Evolutionary conservation across 176 grass and related monocot genomes (phyloP).

Genomic region (Canna indica): DNA sequence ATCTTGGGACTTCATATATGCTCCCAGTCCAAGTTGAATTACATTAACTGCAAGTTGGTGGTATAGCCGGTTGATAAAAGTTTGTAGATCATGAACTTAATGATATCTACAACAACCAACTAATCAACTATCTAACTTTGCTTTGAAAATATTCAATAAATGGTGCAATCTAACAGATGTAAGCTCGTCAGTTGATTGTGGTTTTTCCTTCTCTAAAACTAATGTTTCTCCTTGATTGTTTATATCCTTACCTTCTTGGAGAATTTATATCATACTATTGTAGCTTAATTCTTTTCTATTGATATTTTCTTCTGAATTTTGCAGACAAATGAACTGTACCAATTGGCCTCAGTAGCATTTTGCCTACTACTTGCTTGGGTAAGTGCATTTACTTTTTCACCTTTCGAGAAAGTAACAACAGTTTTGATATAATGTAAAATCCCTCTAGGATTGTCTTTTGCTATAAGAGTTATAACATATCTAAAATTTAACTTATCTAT

Average conservation of each 20-base stretch:
- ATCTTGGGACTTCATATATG: background rate
- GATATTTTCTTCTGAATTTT: conserved; percentile 27
- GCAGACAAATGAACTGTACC: conserved; percentile 99
- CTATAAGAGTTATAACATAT: too few relatives aligned
- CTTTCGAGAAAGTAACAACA: background rate
- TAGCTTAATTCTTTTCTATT: background rate
- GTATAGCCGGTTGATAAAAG: background rate
- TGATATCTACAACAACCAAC: background rate
- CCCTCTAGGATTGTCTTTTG: too few relatives aligned
- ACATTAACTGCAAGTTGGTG: background rate
- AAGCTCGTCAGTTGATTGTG: too few relatives aligned
- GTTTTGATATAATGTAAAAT: too few relatives aligned
- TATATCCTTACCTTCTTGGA: background rate
- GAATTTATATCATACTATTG: conserved; percentile 1
- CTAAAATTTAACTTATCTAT: too few relatives aligned
- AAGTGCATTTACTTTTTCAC: conserved; percentile 23
- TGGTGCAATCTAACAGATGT: background rate
- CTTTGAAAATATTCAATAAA: background rate
- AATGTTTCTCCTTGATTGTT: background rate
- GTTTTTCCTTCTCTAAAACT: too few relatives aligned
- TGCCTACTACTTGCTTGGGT: conserved; percentile 95
- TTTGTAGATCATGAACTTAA: background rate
- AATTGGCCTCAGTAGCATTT: conserved; percentile 85
- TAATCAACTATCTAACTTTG: background rate
- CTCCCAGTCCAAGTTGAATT: background rate